Evolutionary conservation across 345 rosid genomes (phyloP).

Genomic region (Populus alba): DNA sequence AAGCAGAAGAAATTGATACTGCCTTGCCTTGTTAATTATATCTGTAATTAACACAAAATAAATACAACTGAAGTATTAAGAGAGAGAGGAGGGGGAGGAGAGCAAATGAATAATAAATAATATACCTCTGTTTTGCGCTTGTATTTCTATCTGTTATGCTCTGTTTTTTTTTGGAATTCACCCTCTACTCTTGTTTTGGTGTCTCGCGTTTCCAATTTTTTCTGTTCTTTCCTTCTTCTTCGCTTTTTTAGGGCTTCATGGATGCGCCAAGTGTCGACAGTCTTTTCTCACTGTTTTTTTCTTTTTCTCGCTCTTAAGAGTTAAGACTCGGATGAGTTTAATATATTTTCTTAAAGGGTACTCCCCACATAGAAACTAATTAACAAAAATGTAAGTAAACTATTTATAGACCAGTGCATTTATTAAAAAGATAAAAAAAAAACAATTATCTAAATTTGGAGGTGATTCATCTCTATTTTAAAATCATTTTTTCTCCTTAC

Average conservation of each 20-base stretch:
- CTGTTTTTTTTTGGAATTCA: background rate
- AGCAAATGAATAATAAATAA: background rate
- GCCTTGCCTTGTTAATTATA: too few relatives aligned
- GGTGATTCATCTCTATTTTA: too few relatives aligned
- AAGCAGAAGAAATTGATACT: background rate
- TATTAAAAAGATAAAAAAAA: too few relatives aligned
- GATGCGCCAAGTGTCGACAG: conserved; percentile 46
- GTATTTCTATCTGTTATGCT: background rate
- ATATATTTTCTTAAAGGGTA: background rate
- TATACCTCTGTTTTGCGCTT: background rate
- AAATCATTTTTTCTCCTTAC: background rate
- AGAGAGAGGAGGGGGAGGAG: background rate
- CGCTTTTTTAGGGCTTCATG: conserved; percentile 15
- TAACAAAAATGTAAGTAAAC: too few relatives aligned
- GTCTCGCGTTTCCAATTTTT: background rate
- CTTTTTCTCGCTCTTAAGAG: conserved; percentile 22
- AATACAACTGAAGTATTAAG: background rate
- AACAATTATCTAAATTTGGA: too few relatives aligned
- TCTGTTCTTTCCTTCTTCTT: conserved; percentile 17
- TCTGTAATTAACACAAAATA: too few relatives aligned
- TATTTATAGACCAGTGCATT: too few relatives aligned
- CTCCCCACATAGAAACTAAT: background rate
- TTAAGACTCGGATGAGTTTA: conserved; percentile 14
- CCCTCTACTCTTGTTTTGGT: background rate
- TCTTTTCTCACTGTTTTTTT: background rate